Evolutionary conservation across 192 early-diverging fungal species (phyloP).

Genomic region (Coemansia sp.): DNA sequence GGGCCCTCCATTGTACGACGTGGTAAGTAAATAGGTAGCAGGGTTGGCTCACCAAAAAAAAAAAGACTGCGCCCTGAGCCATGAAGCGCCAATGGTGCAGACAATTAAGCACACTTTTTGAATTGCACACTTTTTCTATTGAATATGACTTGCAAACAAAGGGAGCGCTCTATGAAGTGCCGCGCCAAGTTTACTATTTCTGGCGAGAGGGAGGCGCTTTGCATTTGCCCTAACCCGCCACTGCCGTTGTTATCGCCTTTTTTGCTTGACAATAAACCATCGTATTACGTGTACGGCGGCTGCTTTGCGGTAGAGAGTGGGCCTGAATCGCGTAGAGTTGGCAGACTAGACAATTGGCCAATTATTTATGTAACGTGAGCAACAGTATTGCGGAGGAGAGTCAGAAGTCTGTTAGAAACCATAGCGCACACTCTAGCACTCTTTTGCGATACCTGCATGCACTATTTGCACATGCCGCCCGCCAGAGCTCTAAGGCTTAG

Average conservation of each 20-base stretch:
- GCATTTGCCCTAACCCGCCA: slow-evolving; percentile 1
- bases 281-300: slow-evolving; percentile 1
- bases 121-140: neutral
- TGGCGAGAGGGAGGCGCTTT: neutral
- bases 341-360: neutral
- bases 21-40: neutral
- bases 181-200: slow-evolving; percentile 2
- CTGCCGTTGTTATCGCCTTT: neutral
- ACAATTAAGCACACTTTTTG: neutral
- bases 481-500: neutral
- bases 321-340: neutral
- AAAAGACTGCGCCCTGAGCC: slow-evolving; percentile 1
- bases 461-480: slow-evolving; percentile 1
- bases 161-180: neutral
- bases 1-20: neutral
- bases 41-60: neutral
- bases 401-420: neutral
- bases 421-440: neutral
- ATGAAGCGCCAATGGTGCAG: neutral
- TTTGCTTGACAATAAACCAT: neutral
- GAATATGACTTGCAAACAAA: neutral
- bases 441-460: neutral
- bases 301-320: neutral
- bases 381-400: neutral
- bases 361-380: neutral